Conservation (phyloP, 148 eudicot genomes). For the Euryodendron excelsum region DNA sequence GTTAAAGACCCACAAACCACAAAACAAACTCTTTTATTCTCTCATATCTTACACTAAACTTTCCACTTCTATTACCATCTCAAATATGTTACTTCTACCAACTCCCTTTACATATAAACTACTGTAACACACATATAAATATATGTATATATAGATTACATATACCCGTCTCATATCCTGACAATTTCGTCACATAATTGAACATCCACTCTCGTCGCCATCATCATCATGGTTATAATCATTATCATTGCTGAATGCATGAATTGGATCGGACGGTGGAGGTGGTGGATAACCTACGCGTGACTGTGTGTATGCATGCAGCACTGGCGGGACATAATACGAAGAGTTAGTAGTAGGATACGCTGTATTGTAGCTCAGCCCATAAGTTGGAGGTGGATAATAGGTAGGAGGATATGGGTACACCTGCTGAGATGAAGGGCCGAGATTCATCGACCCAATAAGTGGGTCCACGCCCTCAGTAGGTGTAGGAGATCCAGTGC, state of each 20-base stretch:
- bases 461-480: background rate
- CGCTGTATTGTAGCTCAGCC: constrained; percentile 39
- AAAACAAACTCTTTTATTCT: background rate
- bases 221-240: constrained; percentile 19
- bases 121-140: background rate
- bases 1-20: no score
- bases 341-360: constrained; percentile 30
- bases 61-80: no score
- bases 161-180: background rate
- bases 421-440: constrained; percentile 24
- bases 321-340: constrained; percentile 27
- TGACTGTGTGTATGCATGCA: constrained; percentile 13
- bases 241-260: background rate
- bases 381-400: constrained; percentile 33
- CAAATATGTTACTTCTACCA: background rate
- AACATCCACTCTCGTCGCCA: constrained; percentile 34
- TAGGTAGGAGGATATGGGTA: constrained; percentile 20
- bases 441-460: constrained; percentile 16
- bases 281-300: constrained; percentile 16
- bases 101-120: background rate
- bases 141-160: background rate
- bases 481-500: constrained; percentile 15
- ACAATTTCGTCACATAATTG: constrained; percentile 29
- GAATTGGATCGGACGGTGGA: constrained; percentile 20
- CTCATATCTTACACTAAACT: background rate